Evolutionary conservation across 1,284 basidiomycete genomes (phyloP).

Genomic region (Pseudozyma sp.): DNA sequence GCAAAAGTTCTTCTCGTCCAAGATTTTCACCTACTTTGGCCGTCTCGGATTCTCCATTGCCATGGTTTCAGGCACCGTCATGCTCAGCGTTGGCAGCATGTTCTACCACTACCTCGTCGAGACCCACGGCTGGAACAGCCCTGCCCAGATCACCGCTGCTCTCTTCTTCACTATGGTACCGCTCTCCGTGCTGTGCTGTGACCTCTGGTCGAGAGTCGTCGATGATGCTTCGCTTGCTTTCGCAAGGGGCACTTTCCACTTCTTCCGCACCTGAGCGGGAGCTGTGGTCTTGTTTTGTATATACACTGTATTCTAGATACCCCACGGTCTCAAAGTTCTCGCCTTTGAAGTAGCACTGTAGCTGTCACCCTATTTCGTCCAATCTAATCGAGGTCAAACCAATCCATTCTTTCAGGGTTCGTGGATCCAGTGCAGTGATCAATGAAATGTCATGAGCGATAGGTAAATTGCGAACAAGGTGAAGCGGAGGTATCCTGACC

Average conservation of each 20-base stretch:
- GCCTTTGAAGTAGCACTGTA: not conserved
- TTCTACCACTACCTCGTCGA: slow-evolving; percentile 40
- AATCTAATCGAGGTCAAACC: no score
- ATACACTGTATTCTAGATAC: slow-evolving; percentile 10
- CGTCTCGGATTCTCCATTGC: slow-evolving; percentile 54
- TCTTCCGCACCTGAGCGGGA: slow-evolving; percentile 23
- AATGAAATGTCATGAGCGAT: no score
- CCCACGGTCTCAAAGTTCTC: slow-evolving; percentile 3
- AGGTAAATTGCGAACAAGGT: no score
- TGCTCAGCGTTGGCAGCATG: slow-evolving; percentile 53
- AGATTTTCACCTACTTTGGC: slow-evolving; percentile 44
- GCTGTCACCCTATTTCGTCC: not conserved
- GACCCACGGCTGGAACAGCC: slow-evolving; percentile 33
- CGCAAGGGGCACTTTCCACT: slow-evolving; percentile 49
- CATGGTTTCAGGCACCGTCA: slow-evolving; percentile 51
- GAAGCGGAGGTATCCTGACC: no score
- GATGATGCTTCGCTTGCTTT: slow-evolving; percentile 46
- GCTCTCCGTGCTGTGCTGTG: slow-evolving; percentile 46
- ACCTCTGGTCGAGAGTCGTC: slow-evolving; percentile 47
- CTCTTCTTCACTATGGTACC: slow-evolving; percentile 55
- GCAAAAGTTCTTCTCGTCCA: slow-evolving; percentile 37
- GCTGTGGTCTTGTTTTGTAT: not conserved
- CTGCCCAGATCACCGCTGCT: slow-evolving; percentile 39
- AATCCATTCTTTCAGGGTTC: no score
- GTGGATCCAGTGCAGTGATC: no score